Evolutionary conservation across 2,329 filamentous ascomycete genomes (phyloP).

Genomic region (Neophaeococcomyces mojaviensis): DNA sequence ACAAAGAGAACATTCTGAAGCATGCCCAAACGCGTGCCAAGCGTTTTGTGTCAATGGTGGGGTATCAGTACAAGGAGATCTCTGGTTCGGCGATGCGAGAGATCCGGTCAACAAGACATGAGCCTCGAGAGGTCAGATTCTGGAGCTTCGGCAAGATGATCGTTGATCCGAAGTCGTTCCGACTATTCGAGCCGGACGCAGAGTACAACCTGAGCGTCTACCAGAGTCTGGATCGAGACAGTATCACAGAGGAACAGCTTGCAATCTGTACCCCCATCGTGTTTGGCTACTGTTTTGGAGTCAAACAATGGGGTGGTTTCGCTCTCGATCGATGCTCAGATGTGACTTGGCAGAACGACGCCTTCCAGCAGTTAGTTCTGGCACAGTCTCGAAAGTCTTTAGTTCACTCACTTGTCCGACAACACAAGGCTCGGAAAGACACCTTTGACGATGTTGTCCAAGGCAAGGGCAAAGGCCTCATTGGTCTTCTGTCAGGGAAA

Average conservation of each 20-base stretch:
- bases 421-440: background rate
- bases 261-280: constrained; percentile 6
- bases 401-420: too few relatives aligned
- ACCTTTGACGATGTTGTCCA: constrained; percentile 10
- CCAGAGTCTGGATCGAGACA: background rate
- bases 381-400: constrained; percentile 9
- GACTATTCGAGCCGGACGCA: constrained; percentile 4
- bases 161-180: constrained; percentile 2
- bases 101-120: background rate
- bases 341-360: constrained; percentile 25
- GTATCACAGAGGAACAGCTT: constrained; percentile 2
- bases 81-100: constrained; percentile 2
- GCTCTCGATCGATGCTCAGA: constrained; percentile 10
- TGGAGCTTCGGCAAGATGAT: constrained; percentile 6
- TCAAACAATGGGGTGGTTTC: constrained; percentile 7
- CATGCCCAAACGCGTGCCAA: constrained; percentile 68
- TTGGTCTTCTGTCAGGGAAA: constrained; percentile 23
- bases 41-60: background rate
- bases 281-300: constrained; percentile 7
- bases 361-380: constrained; percentile 27
- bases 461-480: constrained; percentile 15
- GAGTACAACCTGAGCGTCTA: constrained; percentile 4
- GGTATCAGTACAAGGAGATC: constrained; percentile 3
- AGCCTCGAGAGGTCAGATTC: constrained; percentile 1
- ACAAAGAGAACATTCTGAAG: constrained; percentile 63